Conservation (phyloP, 768 basidiomycete species). For the Heimioporus sp. region DNA sequence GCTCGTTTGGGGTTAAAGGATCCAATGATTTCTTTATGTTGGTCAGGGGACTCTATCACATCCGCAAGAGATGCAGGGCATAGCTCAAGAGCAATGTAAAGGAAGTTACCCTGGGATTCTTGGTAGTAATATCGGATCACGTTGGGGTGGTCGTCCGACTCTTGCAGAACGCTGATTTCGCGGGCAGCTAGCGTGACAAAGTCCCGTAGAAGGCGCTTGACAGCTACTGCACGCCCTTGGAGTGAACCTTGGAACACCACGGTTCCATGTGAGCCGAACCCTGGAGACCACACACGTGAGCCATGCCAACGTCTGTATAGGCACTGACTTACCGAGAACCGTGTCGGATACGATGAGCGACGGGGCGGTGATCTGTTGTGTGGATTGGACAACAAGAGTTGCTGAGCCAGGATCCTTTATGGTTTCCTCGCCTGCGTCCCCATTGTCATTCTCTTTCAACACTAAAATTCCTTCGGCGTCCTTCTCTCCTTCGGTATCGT, state of each 20-base stretch:
- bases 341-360: conserved; percentile 72
- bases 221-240: conserved; percentile 98
- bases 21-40: conserved; percentile 73
- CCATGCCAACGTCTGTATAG: not conserved
- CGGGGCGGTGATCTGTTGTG: conserved; percentile 29
- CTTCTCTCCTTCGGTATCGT: conserved; percentile 25
- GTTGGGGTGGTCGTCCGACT: conserved; percentile 97
- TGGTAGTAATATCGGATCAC: conserved; percentile 99
- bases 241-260: conserved; percentile 92
- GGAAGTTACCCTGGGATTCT: conserved; percentile 88
- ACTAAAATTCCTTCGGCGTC: conserved; percentile 18
- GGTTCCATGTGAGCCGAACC: conserved; percentile 95
- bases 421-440: conserved; percentile 18
- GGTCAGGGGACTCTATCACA: conserved; percentile 76
- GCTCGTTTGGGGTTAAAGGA: conserved; percentile 88
- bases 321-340: conserved; percentile 59
- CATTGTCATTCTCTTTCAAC: conserved; percentile 39
- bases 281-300: conserved; percentile 38
- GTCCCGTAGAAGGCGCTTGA: conserved; percentile 92
- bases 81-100: conserved; percentile 96
- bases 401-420: conserved; percentile 4
- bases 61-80: conserved; percentile 90
- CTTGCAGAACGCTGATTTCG: conserved; percentile 92
- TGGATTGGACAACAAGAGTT: conserved; percentile 25
- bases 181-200: conserved; percentile 93